Base-by-base conservation (phyloP, 148 eudicot genomes). In the Tetragonia tetragonoides region DNA sequence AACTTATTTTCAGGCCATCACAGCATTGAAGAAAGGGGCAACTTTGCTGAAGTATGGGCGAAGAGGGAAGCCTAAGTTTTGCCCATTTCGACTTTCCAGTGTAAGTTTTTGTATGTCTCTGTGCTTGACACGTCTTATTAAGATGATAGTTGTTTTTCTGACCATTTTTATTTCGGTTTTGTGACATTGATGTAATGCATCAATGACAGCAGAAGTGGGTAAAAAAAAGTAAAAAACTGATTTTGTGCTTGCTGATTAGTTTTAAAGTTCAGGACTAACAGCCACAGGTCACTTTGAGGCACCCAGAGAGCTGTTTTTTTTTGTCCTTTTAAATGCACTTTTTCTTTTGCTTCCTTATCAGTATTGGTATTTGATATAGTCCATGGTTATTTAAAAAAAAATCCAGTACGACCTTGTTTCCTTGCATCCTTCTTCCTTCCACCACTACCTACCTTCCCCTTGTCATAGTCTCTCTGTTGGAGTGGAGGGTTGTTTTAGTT, bases 21-120 rank as follows among this genome's bases (percentile, higher is more conserved):
- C 91, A 75, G 94, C 97, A 73, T 87, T 90, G 71, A 92, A 92
- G 88, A 92, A 90, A 84, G 97, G 97, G 44, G 94, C 94, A 44
- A 75, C 80, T 75, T 87, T 92, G 82, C 89, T 92, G 66, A 92
- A 92, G 80, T 92, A 92, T 81, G 94, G 97, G 76, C 89, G 97
- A 85, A 89, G 94, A 80, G 97, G 97, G 71, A 92, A 90, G 80
- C 97, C 94, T 3, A 92, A 92, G 74, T 88, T 90, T 79, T 90
- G 94, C 78, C 93, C 93, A 18, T 92, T 92, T 78, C 90, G 97
- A 44, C 93, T 92, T 77, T 86, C 97, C 60, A 90, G 90, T 85
- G 94, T 92, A 88, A 87, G 92, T 64, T 46, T 72, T 40, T 40
- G 75, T 21, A 37, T 23, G 60, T 63, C 47, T 72, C 49, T 66